Conservation (phyloP, 2,329 filamentous ascomycete species). For the Zymoseptoria crescenta region DNA sequence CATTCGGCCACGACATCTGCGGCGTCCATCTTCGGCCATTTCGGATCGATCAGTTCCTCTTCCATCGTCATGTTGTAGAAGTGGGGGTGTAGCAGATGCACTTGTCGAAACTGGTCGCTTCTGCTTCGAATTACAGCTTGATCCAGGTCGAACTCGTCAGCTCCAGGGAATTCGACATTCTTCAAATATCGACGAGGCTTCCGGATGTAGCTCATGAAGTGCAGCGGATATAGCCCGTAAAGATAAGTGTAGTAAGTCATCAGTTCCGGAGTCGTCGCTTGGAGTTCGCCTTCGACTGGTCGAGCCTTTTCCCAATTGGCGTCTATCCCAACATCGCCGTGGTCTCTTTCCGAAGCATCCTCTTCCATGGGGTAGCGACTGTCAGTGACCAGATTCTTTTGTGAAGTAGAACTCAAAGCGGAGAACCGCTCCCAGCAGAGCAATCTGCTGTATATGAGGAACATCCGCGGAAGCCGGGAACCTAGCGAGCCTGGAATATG, state of each 20-base stretch:
- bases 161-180: conserved; percentile 60
- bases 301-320: conserved; percentile 57
- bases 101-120: conserved; percentile 65
- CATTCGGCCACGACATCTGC: conserved; percentile 75
- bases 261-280: conserved; percentile 57
- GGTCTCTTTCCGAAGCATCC: conserved; percentile 27
- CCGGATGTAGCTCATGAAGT: conserved; percentile 78
- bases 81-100: conserved; percentile 73
- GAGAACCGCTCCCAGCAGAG: conserved; percentile 66
- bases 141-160: conserved; percentile 69
- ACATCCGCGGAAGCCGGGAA: conserved; percentile 61
- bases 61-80: conserved; percentile 74
- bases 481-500: conserved; percentile 69
- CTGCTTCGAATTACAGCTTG: conserved; percentile 68
- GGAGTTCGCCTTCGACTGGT: conserved; percentile 55
- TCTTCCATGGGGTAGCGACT: conserved; percentile 29
- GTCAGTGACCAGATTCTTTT: conserved; percentile 29
- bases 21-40: conserved; percentile 73
- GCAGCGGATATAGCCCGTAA: conserved; percentile 76
- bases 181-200: conserved; percentile 74
- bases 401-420: conserved; percentile 26
- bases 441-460: conserved; percentile 72
- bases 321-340: conserved; percentile 30
- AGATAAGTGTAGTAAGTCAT: conserved; percentile 72
- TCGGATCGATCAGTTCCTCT: conserved; percentile 68